Base-by-base conservation (phyloP, 176 grass and related monocot species). In the Thinopyrum elongatum region DNA sequence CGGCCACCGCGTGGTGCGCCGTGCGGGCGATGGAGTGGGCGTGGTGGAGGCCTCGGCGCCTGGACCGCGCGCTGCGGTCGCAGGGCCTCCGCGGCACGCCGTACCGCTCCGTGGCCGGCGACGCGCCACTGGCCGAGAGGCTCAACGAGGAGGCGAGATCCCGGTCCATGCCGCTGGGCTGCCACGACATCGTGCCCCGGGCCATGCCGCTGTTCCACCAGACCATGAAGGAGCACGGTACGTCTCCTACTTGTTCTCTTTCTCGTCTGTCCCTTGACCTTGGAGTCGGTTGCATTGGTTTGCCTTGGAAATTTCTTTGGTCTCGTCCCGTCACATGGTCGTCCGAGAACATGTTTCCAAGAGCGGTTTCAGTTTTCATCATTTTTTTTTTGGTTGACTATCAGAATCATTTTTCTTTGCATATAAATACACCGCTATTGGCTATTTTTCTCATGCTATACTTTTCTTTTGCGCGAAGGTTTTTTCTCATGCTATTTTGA, bases 191-290 rank as follows among this genome's bases (percentile, higher is more conserved):
- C 31, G 29, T 81, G 84, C 86, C 87, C 16, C 76, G 85, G 28
- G 82, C 86, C 4, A 38, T 66, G 30, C 91, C 91, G 41, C 38
- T 96, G 21, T 64, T 84, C 80, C 71, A 96, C 38, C 76, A 85
- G 49, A 13, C 79, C 68, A 93, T 93, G 84, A 93, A 90, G 53
- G 85, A 96, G 77, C 80, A 89, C 44, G 91, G 95, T 90, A 67
- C 16, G 46, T 23, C 0, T 51, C 29, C 3, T 8, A 21, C 11
- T 27, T 67, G 21, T 42, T 23, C 6, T 25, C 46, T 75, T 44
- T 1, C 14, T 19, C 1, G 33, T 4, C 19, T 0, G 3, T 31
- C 19, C 17, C 26, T 21, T 73, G 70, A 69, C 38, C 70, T 5
- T 73, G 41, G 28, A 22, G 28, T 29, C 49, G 29, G 26, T 27